phyloP scores from a whole-genome alignment of 257 asterid species.

The Solanum sejunctum region DNA sequence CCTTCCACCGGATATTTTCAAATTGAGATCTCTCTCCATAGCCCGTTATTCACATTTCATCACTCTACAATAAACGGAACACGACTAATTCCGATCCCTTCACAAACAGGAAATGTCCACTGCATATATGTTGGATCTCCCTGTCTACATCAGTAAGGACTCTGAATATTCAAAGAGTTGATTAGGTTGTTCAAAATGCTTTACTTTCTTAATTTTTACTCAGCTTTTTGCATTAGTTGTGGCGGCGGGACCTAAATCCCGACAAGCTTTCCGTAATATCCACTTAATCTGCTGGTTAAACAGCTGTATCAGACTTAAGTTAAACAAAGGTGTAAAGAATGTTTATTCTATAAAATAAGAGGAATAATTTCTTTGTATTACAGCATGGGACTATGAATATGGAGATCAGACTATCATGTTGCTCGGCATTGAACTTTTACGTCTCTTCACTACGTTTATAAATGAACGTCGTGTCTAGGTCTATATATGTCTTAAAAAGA shows the following conservation, averaged over 20 bases:
- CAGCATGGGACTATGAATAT: background rate
- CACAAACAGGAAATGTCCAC: background rate
- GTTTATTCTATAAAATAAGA: background rate
- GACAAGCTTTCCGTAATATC: background rate
- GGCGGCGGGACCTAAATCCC: background rate
- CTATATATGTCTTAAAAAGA: background rate
- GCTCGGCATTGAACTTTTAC: constrained; percentile 13
- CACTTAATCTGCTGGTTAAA: background rate
- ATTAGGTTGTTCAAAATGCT: background rate
- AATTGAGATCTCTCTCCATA: no score
- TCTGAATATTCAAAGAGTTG: background rate
- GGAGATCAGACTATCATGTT: background rate
- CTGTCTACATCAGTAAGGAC: background rate
- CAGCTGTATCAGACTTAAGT: background rate
- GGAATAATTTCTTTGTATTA: background rate
- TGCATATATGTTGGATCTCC: background rate
- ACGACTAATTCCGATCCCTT: background rate
- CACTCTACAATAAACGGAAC: background rate
- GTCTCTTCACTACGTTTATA: constrained; percentile 23
- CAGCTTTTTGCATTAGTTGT: background rate
- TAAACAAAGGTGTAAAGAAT: background rate
- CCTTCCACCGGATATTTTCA: no score
- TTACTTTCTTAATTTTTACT: background rate
- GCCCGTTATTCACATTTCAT: background rate
- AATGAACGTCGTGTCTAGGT: constrained; percentile 21